Conservation (phyloP, 1,139 yeast species). For the Pichiaceae sp. region DNA sequence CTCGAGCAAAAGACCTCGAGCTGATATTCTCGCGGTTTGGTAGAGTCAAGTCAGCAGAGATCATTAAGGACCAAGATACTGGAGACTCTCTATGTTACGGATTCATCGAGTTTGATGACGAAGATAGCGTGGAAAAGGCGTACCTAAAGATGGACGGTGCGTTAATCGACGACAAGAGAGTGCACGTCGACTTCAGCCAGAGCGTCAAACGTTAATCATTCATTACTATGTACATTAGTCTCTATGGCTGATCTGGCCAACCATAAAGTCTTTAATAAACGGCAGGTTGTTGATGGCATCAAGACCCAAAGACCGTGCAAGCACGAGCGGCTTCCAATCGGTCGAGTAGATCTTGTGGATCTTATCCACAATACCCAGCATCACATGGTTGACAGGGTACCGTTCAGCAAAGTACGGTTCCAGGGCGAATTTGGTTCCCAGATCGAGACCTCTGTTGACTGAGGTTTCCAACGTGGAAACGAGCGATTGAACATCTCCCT, state of each 20-base stretch:
- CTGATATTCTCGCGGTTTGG: constrained; percentile 57
- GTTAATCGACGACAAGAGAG: constrained; percentile 56
- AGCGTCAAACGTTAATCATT: constrained; percentile 35
- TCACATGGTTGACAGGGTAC: constrained; percentile 69
- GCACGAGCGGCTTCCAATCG: constrained; percentile 65
- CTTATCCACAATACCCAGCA: constrained; percentile 87
- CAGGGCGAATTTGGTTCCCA: constrained; percentile 74
- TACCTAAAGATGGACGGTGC: constrained; percentile 53
- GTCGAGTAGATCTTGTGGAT: constrained; percentile 81
- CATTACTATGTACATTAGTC: too few relatives aligned
- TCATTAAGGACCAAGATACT: constrained; percentile 37
- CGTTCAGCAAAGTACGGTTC: constrained; percentile 82
- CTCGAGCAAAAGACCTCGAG: constrained; percentile 44
- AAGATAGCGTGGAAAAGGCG: constrained; percentile 47
- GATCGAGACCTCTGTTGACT: constrained; percentile 71
- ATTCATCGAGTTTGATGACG: constrained; percentile 46
- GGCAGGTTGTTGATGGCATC: constrained; percentile 55
- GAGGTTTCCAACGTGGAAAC: constrained; percentile 66
- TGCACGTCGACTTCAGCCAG: constrained; percentile 64
- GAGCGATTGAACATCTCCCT: constrained; percentile 74
- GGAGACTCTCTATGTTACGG: constrained; percentile 52
- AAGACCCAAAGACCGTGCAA: constrained; percentile 69
- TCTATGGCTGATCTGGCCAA: constrained; percentile 35
- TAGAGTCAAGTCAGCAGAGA: constrained; percentile 38
- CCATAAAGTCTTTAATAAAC: constrained; percentile 51